These are phyloP conservation scores for Colletotrichum sp. DNA, from an alignment of 2,329 filamentous ascomycete species.

Conservation along the genomic window DNA sequence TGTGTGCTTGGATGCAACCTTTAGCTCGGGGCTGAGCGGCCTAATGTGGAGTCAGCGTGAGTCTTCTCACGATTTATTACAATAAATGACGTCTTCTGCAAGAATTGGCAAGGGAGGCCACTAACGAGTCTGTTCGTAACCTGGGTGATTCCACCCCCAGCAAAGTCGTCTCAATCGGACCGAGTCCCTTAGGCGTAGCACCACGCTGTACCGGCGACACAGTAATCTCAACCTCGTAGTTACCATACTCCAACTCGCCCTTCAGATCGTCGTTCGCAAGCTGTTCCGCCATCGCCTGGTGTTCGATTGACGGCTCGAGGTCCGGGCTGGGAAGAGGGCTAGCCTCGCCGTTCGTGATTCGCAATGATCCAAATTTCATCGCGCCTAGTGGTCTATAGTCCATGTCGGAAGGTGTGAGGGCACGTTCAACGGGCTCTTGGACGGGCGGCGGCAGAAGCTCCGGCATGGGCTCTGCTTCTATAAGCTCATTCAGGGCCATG, in stretches of 20 bases:
- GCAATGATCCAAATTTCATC: conserved; percentile 66
- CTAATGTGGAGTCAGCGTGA: conserved; percentile 36
- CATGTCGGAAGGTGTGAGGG: conserved; percentile 55
- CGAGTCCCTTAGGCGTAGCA: not conserved
- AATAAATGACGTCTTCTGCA: not conserved
- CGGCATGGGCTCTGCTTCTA: conserved; percentile 14
- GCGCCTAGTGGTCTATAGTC: conserved; percentile 66
- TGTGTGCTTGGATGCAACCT: conserved; percentile 53
- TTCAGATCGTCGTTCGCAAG: not conserved
- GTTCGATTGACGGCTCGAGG: not conserved
- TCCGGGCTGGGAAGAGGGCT: conserved; percentile 54
- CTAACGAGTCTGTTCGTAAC: conserved; percentile 1
- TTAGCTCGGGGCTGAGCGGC: conserved; percentile 35
- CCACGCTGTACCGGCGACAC: not conserved
- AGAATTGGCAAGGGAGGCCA: not conserved
- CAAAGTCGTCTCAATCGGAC: conserved; percentile 8
- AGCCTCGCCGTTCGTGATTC: conserved; percentile 64
- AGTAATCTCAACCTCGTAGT: not conserved
- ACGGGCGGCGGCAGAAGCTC: conserved; percentile 17
- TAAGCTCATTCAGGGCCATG: not conserved
- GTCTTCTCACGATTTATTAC: conserved; percentile 28
- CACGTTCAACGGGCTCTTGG: conserved; percentile 36
- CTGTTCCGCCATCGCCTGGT: not conserved
- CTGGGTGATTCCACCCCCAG: not conserved
- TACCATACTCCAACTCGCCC: not conserved